Conservation (phyloP, 257 asterid genomes). For the Solanum tarapatanum region DNA sequence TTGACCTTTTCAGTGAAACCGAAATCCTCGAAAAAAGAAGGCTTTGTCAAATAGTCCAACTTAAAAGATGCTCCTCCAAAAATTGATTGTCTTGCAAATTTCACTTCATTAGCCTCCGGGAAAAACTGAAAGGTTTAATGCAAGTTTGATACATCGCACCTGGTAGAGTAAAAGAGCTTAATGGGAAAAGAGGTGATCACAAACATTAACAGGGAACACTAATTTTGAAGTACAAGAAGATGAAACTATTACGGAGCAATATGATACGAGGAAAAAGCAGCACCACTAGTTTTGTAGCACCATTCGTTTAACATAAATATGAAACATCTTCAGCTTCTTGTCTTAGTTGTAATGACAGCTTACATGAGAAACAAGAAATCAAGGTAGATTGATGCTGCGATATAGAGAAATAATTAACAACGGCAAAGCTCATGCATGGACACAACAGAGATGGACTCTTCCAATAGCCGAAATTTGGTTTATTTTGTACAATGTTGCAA, state of each 20-base stretch:
- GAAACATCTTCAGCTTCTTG: background rate
- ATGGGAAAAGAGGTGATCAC: background rate
- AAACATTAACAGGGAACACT: background rate
- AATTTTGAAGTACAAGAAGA: background rate
- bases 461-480: background rate
- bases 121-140: slow-evolving; percentile 48
- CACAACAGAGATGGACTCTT: background rate
- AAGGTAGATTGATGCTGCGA: background rate
- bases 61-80: slow-evolving; percentile 69
- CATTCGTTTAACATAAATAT: background rate
- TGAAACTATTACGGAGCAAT: background rate
- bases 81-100: slow-evolving; percentile 61
- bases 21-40: slow-evolving; percentile 82
- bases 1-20: slow-evolving; percentile 65
- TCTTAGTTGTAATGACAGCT: background rate
- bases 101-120: slow-evolving; percentile 91
- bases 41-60: slow-evolving; percentile 82
- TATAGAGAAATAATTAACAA: background rate
- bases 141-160: background rate
- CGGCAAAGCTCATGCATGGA: background rate
- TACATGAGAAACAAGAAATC: background rate
- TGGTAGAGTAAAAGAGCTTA: background rate
- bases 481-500: background rate
- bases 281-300: background rate
- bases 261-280: background rate